phyloP scores from a whole-genome alignment of 306 rosid genomes.

The Hippophae rhamnoides region DNA sequence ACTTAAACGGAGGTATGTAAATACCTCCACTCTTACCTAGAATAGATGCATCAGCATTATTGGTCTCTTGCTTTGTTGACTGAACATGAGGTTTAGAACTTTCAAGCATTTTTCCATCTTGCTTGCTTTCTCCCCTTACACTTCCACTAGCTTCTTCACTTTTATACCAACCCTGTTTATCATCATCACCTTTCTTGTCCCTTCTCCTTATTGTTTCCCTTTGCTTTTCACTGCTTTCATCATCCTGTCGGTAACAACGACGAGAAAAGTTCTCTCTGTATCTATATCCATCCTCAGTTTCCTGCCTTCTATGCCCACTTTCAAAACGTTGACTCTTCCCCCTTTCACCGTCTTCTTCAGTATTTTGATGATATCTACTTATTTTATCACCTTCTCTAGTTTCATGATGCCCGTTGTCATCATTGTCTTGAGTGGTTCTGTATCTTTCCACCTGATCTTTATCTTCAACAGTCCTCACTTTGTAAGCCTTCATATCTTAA shows the following conservation, averaged over 20 bases:
- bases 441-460: background rate
- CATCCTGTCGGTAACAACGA: background rate
- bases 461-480: background rate
- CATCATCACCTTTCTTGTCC: background rate
- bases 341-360: no score
- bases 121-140: background rate
- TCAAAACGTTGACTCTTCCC: background rate
- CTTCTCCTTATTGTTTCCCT: background rate
- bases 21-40: slow-evolving; percentile 76
- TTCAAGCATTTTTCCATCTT: no score
- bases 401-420: background rate
- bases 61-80: no score
- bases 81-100: no score
- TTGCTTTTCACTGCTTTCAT: no score
- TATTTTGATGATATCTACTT: no score
- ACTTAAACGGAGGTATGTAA: slow-evolving; percentile 77
- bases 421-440: background rate
- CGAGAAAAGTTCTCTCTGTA: background rate
- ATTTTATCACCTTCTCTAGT: background rate
- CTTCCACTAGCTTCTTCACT: background rate
- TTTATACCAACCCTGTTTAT: background rate
- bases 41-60: slow-evolving; percentile 21
- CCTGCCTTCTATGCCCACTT: background rate
- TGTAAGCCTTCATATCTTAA: no score
- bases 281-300: background rate